Base-by-base conservation (phyloP, 192 early-diverging fungal species). In the Podila verticillata region DNA sequence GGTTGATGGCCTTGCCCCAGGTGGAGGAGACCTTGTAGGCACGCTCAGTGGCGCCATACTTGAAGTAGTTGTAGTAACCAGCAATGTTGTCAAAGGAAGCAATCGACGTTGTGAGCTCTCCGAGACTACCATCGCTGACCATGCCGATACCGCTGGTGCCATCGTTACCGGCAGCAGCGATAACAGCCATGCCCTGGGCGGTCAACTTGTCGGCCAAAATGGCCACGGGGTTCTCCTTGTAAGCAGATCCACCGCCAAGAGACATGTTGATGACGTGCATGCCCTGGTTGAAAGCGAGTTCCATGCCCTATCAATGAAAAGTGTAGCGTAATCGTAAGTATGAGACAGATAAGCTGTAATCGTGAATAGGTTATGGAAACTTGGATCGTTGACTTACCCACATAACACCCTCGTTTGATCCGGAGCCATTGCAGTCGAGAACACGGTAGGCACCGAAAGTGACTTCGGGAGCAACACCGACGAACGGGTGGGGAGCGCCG, bases 391-490 rank as follows among this genome's bases (percentile, higher is more conserved):
- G 12, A 54, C 51, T n/a, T 8, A 91, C 96, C 35, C 90, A 83
- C 44, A 95, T 86, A 48, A 97, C 89, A 24, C 95, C 70, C 65
- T 95, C 95, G 31, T 88, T 86, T 26, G 82, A 73, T 3, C 87
- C 82, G 31, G 73, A 74, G 61, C 91, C 90, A 63, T 85, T 83
- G 80, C 96, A 97, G 29, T 93, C 93, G 75, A 95, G 93, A 56
- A 96, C 85, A 72, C 95, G 85, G 87, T 94, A 98, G 7, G 88
- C 87, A 24, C 93, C 93, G 32, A 96, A 82, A 7, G 86, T 93
- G 20, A 89, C 83, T 30, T 89, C 90, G 0, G 97, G 97, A 7
- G 96, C 97, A 47, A 96, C 94, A 66, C 97, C 97, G 24, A 73
- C 77, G 66, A 94, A 87, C 17, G 77, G 70, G 12, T 68, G 56